phyloP scores from a whole-genome alignment of 352 stramenopile genomes.

The Globisporangium cystogenes region DNA sequence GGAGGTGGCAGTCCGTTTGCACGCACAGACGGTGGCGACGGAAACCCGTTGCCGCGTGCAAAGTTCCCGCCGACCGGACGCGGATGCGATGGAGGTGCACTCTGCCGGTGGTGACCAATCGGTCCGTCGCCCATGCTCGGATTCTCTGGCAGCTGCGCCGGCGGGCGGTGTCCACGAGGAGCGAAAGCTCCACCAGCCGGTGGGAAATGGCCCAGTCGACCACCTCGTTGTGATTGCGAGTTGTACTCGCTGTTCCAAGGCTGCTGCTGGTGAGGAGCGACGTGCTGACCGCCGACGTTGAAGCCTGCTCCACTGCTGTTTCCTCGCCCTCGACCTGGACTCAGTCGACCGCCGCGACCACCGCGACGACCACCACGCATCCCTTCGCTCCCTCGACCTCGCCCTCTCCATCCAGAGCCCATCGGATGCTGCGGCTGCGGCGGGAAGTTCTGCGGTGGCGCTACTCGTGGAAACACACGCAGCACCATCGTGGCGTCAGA shows the following conservation, averaged over 20 bases:
- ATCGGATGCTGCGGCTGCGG: slow-evolving; percentile 5
- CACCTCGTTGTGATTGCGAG: background rate
- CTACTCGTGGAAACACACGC: background rate
- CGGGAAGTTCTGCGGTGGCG: slow-evolving; percentile 6
- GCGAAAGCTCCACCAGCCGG: background rate
- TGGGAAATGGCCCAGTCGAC: background rate
- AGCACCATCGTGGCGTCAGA: background rate
- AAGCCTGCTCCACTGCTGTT: background rate
- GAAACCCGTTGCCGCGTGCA: background rate
- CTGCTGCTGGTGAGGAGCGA: background rate
- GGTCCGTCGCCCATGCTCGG: background rate
- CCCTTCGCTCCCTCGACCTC: slow-evolving; percentile 29
- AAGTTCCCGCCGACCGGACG: background rate
- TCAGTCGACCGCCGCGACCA: slow-evolving; percentile 26
- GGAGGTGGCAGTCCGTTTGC: background rate
- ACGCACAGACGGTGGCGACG: background rate
- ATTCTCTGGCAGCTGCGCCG: background rate
- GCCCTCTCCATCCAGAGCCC: slow-evolving; percentile 26
- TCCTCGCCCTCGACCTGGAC: slow-evolving; percentile 20
- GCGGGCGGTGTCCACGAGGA: background rate
- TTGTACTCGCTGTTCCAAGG: slow-evolving; percentile 1
- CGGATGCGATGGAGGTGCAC: background rate
- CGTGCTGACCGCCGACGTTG: background rate
- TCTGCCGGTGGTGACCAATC: background rate
- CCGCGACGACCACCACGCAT: slow-evolving; percentile 15